Conservation (phyloP, 768 basidiomycete genomes). For the Crucibulum laeve region DNA sequence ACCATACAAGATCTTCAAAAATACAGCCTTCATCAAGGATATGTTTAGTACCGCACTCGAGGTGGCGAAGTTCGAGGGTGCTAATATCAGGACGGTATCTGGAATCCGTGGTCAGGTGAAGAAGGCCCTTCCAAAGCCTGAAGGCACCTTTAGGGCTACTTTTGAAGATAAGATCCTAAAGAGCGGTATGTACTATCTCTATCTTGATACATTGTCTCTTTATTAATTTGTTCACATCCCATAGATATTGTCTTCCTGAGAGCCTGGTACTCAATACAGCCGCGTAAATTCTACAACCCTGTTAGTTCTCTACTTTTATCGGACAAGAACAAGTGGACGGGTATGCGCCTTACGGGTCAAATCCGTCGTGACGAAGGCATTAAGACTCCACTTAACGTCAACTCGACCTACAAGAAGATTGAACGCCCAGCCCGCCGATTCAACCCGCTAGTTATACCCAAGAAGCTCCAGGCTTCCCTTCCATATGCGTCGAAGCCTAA, state of each 20-base stretch:
- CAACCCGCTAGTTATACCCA: conserved; percentile 84
- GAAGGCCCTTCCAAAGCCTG: conserved; percentile 92
- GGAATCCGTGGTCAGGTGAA: conserved; percentile 97
- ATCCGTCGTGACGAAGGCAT: conserved; percentile 82
- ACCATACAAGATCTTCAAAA: conserved; percentile 98
- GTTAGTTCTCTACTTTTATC: conserved; percentile 87
- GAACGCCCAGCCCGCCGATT: conserved; percentile 80
- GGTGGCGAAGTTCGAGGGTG: conserved; percentile 98
- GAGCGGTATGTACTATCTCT: conserved; percentile 64
- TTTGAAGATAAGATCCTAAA: conserved; percentile 98
- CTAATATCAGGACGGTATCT: conserved; percentile 92
- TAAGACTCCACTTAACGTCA: conserved; percentile 74
- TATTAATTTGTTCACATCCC: conserved; percentile 1
- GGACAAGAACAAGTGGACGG: conserved; percentile 80
- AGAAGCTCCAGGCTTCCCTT: conserved; percentile 84
- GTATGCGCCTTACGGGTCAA: conserved; percentile 95
- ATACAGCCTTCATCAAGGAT: conserved; percentile 96
- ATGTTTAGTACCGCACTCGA: conserved; percentile 95
- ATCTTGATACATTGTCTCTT: neutral
- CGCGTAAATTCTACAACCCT: conserved; percentile 94
- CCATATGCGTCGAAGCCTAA: conserved; percentile 94
- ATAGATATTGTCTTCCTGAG: conserved; percentile 92
- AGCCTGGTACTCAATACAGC: conserved; percentile 95
- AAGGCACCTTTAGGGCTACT: conserved; percentile 92
- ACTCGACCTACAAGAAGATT: conserved; percentile 86